Evolutionary conservation across 192 early-diverging fungal species (phyloP), one percentile per base, ranked within the genome.

Genomic region (Chytriomyces sp.): DNA sequence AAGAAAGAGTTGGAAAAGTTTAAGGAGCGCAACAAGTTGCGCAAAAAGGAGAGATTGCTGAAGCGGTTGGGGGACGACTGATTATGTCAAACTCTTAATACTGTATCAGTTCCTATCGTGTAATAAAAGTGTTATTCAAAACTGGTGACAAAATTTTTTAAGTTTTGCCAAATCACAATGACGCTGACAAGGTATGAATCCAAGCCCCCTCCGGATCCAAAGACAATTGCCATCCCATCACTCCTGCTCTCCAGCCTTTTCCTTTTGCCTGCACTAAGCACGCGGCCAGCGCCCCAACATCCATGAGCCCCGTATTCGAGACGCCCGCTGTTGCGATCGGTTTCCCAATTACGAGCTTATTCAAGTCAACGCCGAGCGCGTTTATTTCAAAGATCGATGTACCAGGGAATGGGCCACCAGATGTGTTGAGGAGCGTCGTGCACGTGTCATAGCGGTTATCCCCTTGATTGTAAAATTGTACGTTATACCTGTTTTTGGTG

Each of bases 381-480:
- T 57, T 63, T 30, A 79, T 75, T 52, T 79, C 75, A 59, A 79
- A 79, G 25, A 79, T 25, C 6, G 78, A 69, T 3, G 78, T 77
- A 6, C 75, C 75, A 22, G 75, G 62, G 70, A 58, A 70, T 22
- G 57, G 52, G 36, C 78, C 78, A 40, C 68, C 75, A 12, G 78
- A 70, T n/a, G n/a, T 17, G 60, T 57, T 71, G 44, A 79, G 64
- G 6, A 79, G 53, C 14, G 59, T 72, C 6, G 32, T 41, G 53
- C 78, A 79, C 0, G 78, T 77, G 39, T 75, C 75, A 60, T 79
- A 78, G 5, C 40, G 30, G 38, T 22, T 40, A 7, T 33, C 38
- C 31, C 78, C 75, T 73, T 79, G 78, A 62, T 79, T 79, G 49
- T 79, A 79, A 61, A 75, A 79, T 41, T 79, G 78, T 26, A 71